Percentiles rank a stretch among this genome's conserved stretches.
These are phyloP conservation scores for Chalciporus sp. DNA, from an alignment of 1,284 basidiomycete species.

Conservation along the genomic window DNA sequence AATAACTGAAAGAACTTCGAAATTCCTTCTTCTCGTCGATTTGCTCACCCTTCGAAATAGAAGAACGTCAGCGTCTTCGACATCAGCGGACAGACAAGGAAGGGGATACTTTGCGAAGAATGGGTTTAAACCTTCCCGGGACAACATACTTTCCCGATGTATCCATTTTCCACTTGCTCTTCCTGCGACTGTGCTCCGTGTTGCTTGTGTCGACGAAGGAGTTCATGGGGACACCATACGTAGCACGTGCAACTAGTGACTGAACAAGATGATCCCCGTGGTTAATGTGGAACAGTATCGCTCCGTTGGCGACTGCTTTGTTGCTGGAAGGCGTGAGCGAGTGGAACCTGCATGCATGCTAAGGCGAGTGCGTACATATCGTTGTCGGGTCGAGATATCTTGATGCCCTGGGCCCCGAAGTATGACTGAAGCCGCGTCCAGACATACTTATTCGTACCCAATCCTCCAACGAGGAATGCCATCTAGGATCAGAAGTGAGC, in stretches of 20 bases:
- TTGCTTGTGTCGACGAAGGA: background rate
- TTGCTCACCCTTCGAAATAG: constrained; percentile 15
- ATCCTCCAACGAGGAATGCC: no score
- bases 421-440: no score
- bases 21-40: constrained; percentile 27
- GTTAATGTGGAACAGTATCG: background rate
- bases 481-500: no score
- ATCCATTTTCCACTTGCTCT: background rate
- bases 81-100: background rate
- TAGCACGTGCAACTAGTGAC: constrained; percentile 3
- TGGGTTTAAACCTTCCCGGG: background rate
- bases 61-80: background rate
- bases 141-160: background rate
- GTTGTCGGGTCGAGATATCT: no score
- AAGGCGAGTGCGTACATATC: background rate
- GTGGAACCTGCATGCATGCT: background rate
- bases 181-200: background rate
- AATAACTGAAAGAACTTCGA: constrained; percentile 15
- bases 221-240: background rate
- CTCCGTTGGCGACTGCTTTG: background rate
- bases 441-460: no score
- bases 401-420: no score
- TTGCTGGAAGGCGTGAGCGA: constrained; percentile 1
- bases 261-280: background rate
- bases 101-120: background rate